Evolutionary conservation across 2,329 filamentous ascomycete species (phyloP).

Genomic region (Diaporthe velutina): DNA sequence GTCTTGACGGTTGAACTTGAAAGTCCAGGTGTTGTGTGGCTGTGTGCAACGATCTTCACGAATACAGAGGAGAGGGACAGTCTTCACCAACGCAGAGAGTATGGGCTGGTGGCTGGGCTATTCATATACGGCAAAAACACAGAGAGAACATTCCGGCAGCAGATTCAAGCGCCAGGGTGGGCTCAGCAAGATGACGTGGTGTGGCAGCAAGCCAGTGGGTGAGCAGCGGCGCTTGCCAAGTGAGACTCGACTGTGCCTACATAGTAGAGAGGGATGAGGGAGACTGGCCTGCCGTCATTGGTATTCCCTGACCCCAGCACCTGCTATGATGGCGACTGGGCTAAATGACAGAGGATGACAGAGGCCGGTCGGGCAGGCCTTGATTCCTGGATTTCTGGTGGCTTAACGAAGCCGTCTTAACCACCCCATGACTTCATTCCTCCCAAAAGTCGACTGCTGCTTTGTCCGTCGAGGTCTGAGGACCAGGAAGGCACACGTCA

Average conservation of each 20-base stretch:
- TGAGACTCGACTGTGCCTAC: not conserved
- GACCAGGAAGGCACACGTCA: constrained; percentile 22
- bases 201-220: constrained; percentile 25
- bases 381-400: not conserved
- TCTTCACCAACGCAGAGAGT: not conserved
- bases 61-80: not conserved
- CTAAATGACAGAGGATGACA: too few relatives aligned
- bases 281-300: not conserved
- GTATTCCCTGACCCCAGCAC: not conserved
- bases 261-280: not conserved
- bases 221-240: not conserved
- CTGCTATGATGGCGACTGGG: too few relatives aligned
- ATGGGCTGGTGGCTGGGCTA: constrained; percentile 9
- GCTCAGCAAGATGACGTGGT: constrained; percentile 30
- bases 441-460: constrained; percentile 17
- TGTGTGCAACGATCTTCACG: constrained; percentile 1
- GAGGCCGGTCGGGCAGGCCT: too few relatives aligned
- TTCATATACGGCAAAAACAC: constrained; percentile 1
- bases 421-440: constrained; percentile 28
- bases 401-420: constrained; percentile 18
- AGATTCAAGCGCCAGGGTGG: constrained; percentile 29
- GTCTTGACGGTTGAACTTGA: not conserved
- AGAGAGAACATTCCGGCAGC: not conserved
- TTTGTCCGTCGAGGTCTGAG: constrained; percentile 3
- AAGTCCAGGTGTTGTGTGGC: not conserved